Percentiles rank a stretch among this genome's conserved stretches.
Conservation (phyloP, 2,329 filamentous ascomycete genomes). For the Tolypocladium tundrense region DNA sequence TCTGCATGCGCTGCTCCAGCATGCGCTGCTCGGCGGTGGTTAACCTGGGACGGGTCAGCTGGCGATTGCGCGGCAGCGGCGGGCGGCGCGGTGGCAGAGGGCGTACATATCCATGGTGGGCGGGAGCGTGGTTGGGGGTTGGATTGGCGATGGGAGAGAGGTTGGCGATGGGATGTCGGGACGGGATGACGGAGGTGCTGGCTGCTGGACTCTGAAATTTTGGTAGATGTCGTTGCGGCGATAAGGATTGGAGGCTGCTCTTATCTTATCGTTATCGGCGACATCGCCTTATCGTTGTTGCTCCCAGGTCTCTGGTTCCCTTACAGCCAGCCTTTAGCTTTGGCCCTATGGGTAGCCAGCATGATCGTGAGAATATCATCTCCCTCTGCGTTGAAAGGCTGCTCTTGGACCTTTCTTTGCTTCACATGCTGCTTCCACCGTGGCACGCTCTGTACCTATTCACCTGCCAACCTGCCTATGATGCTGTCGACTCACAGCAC, state of each 20-base stretch:
- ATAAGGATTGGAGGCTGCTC: background rate
- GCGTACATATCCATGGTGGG: slow-evolving; percentile 9
- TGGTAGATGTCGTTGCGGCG: slow-evolving; percentile 5
- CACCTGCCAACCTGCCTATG: background rate
- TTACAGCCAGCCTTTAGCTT: no score
- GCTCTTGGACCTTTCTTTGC: background rate
- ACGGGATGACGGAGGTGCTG: background rate
- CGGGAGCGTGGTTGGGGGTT: background rate
- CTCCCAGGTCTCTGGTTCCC: slow-evolving; percentile 28
- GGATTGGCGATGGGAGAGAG: background rate
- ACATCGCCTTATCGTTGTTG: slow-evolving; percentile 44
- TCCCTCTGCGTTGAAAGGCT: background rate
- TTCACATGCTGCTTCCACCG: background rate
- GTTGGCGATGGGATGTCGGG: slow-evolving; percentile 1
- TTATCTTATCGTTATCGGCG: background rate
- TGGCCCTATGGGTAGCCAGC: no score
- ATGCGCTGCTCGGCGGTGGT: slow-evolving; percentile 76
- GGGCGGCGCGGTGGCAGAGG: background rate
- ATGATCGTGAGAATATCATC: no score
- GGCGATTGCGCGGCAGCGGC: background rate
- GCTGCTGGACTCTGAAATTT: slow-evolving; percentile 15
- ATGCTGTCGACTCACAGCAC: background rate
- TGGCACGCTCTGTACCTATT: background rate
- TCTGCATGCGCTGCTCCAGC: slow-evolving; percentile 89
- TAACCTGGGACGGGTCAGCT: slow-evolving; percentile 37